These are phyloP conservation scores for Echeveria elegans DNA, from an alignment of 164 flowering plant species.

Conservation along the genomic window DNA sequence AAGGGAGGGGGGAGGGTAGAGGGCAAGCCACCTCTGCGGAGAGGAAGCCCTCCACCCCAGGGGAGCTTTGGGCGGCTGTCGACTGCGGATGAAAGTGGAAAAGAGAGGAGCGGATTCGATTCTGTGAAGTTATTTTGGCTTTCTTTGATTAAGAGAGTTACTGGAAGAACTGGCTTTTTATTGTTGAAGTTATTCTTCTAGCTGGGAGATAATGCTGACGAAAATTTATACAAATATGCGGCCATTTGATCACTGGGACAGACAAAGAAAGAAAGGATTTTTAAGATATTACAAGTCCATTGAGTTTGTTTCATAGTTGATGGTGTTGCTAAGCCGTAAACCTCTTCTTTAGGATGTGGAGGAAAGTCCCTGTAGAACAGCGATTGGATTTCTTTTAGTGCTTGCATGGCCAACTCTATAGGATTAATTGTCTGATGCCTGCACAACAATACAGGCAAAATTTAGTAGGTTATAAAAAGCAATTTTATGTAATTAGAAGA, in stretches of 20 bases:
- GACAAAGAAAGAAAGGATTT: background rate
- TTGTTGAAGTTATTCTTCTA: constrained; percentile 40
- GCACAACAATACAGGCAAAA: background rate
- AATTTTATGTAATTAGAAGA: background rate
- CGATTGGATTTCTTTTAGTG: constrained; percentile 66
- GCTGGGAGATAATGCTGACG: constrained; percentile 69
- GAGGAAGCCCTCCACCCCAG: no score
- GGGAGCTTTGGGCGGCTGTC: no score
- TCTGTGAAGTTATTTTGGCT: no score
- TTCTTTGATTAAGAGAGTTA: no score
- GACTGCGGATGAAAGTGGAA: no score
- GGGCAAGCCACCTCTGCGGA: no score
- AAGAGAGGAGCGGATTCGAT: no score
- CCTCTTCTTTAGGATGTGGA: constrained; percentile 75
- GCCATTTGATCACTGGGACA: background rate
- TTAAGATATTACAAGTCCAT: constrained; percentile 67
- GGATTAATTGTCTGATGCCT: constrained; percentile 79
- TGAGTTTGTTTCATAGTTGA: constrained; percentile 99
- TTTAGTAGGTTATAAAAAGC: background rate
- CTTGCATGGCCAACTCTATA: constrained; percentile 85
- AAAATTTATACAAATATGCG: constrained; percentile 27
- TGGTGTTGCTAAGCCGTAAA: constrained; percentile 86
- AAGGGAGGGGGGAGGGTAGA: no score
- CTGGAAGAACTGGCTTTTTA: constrained; percentile 8
- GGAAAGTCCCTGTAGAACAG: constrained; percentile 85